Evolutionary conservation across 352 stramenopile genomes (phyloP).

Genomic region (Pythium inflatum): DNA sequence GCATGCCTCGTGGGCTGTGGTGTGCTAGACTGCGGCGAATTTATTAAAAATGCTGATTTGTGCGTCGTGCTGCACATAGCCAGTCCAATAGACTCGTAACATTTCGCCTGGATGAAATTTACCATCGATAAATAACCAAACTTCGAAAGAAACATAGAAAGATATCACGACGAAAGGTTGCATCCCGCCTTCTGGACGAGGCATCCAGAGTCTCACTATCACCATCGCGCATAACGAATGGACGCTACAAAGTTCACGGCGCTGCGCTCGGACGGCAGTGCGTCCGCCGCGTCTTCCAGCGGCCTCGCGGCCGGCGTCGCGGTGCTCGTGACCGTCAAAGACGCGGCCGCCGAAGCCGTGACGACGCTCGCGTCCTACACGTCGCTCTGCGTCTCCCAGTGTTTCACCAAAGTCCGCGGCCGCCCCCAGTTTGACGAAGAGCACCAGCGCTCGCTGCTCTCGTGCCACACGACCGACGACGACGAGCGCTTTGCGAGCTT

Average conservation of each 20-base stretch:
- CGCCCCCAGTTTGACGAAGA: conserved; percentile 74
- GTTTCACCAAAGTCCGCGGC: conserved; percentile 52
- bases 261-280: conserved; percentile 38
- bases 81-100: too few relatives aligned
- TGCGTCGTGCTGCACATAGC: too few relatives aligned
- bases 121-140: too few relatives aligned
- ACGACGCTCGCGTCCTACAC: conserved; percentile 25
- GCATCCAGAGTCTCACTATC: not conserved
- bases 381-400: conserved; percentile 47
- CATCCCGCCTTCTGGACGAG: too few relatives aligned
- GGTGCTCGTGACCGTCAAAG: conserved; percentile 31
- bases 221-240: too few relatives aligned
- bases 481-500: conserved; percentile 34
- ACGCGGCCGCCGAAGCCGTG: conserved; percentile 25
- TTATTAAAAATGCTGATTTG: too few relatives aligned
- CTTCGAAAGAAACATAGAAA: conserved; percentile 7
- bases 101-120: too few relatives aligned
- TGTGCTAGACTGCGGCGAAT: too few relatives aligned
- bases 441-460: conserved; percentile 69
- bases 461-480: conserved; percentile 50
- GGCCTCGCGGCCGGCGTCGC: conserved; percentile 11
- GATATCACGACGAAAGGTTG: conserved; percentile 7
- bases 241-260: conserved; percentile 37
- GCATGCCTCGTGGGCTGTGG: too few relatives aligned
- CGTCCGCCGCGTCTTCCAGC: conserved; percentile 9